phyloP scores from a whole-genome alignment of 306 rosid genomes.

The Malus sylvestris region DNA sequence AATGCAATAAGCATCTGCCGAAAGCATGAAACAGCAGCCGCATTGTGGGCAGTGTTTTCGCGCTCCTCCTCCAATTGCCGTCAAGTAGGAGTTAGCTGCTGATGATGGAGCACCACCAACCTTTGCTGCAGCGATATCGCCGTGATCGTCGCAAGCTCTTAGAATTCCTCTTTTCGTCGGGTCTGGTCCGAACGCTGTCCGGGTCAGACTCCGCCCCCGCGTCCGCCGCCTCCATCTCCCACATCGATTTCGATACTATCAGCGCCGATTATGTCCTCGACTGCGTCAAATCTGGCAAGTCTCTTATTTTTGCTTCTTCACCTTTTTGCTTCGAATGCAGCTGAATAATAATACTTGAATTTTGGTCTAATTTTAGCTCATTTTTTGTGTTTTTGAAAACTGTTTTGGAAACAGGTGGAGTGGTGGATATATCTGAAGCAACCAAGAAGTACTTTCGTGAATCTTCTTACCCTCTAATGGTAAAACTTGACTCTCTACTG shows the following conservation, averaged over 20 bases:
- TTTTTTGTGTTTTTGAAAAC: neutral
- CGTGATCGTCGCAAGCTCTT: conserved; percentile 46
- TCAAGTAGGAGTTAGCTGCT: neutral
- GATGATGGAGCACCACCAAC: conserved; percentile 16
- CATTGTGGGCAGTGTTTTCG: neutral
- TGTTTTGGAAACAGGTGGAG: conserved; percentile 29
- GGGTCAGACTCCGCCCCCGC: conserved; percentile 9
- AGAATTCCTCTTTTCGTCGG: conserved; percentile 36
- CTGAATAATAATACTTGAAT: neutral
- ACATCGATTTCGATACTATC: conserved; percentile 35
- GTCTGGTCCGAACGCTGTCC: conserved; percentile 28
- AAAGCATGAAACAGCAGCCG: neutral
- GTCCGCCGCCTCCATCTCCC: conserved; percentile 6
- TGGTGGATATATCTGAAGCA: conserved; percentile 40
- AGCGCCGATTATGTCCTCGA: conserved; percentile 44
- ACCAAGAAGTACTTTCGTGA: conserved; percentile 28
- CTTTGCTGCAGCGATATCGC: conserved; percentile 33
- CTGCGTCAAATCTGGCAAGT: conserved; percentile 38
- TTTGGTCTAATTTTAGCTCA: neutral
- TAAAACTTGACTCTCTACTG: neutral
- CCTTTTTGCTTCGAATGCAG: neutral
- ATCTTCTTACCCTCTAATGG: conserved; percentile 32
- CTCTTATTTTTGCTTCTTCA: neutral
- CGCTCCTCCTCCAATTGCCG: neutral
- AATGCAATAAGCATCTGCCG: neutral